These are phyloP conservation scores for Discostella stelligeroides DNA, from an alignment of 108 stramenopile species.

Conservation along the genomic window DNA sequence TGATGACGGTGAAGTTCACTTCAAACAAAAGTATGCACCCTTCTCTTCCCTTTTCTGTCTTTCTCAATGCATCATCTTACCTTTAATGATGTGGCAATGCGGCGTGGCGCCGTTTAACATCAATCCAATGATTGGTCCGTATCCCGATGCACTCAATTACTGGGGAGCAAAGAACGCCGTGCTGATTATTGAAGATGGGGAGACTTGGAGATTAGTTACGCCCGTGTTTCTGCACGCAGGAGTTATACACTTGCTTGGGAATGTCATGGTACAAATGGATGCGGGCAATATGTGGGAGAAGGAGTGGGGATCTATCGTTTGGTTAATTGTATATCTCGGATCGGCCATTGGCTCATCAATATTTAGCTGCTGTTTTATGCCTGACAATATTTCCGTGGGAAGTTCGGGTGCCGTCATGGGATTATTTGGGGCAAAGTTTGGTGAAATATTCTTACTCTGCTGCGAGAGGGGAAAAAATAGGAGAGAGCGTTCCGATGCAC, in stretches of 20 bases:
- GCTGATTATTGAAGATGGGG: slow-evolving; percentile 75
- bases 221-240: slow-evolving; percentile 87
- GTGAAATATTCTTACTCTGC: slow-evolving; percentile 67
- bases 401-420: slow-evolving; percentile 86
- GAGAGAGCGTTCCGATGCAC: slow-evolving; percentile 58
- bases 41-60: slow-evolving; percentile 59
- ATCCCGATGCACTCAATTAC: slow-evolving; percentile 79
- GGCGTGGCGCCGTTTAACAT: slow-evolving; percentile 74
- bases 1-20: slow-evolving; percentile 22
- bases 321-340: slow-evolving; percentile 73
- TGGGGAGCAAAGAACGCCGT: slow-evolving; percentile 90
- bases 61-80: slow-evolving; percentile 58
- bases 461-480: slow-evolving; percentile 61
- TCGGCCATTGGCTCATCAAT: slow-evolving; percentile 65
- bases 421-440: slow-evolving; percentile 80
- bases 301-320: slow-evolving; percentile 79
- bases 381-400: slow-evolving; percentile 79
- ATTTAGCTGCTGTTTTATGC: slow-evolving; percentile 66
- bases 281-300: slow-evolving; percentile 76
- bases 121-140: slow-evolving; percentile 85
- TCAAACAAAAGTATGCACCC: slow-evolving; percentile 65
- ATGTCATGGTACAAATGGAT: slow-evolving; percentile 81
- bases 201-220: slow-evolving; percentile 74
- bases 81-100: slow-evolving; percentile 78
- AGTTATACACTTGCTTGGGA: slow-evolving; percentile 75